Base-by-base conservation (phyloP, 2,329 filamentous ascomycete genomes). In the Chaetomium globosum region DNA sequence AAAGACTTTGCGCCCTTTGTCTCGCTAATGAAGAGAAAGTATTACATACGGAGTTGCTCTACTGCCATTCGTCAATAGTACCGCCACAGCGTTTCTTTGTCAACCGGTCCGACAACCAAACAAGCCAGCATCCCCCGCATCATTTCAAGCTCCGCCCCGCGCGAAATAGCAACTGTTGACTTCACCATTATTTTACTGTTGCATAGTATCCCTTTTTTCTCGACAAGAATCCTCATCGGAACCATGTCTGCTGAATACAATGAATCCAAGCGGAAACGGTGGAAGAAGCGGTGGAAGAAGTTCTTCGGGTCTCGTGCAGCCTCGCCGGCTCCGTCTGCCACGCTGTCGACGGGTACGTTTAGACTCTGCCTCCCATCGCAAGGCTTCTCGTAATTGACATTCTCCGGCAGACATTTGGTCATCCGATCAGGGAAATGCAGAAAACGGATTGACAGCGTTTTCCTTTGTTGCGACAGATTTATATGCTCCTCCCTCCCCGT, bases 281-380 rank as follows among this genome's bases (percentile, higher is more conserved):
- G 31, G 36, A 43, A 57, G 16, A 26, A 26, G 26, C 30, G 55
- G 55, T 60, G n/a, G 48, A 39, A 60, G 58, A 13, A 65, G 59
- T 28, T 28, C 48, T 33, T 51, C 64, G 10, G 59, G 56, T 55
- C 36, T 52, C 46, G 55, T 56, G 60, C 59, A 63, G 48, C 59
- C 46, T 66, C 59, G 43, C 64, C 59, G 19, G 49, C 64, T 59
- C 36, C 59, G 39, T 63, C 60, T 63, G 21, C 55, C 49, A 51
- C 59, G 54, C 59, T 39, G 59, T 63, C 59, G 49, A 72, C 13
- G 73, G 36, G 64, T 63, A 63, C 49, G 59, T 66, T 36, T 21
- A 56, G 60, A 60, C 56, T 63, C 51, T 31, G 53, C 53, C 21
- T 60, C 52, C 46, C 19, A 58, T 64, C 9, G 28, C 51, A 67